Base-by-base conservation (phyloP, 805 yeast species). In the Metschnikowia cerradonensis region DNA sequence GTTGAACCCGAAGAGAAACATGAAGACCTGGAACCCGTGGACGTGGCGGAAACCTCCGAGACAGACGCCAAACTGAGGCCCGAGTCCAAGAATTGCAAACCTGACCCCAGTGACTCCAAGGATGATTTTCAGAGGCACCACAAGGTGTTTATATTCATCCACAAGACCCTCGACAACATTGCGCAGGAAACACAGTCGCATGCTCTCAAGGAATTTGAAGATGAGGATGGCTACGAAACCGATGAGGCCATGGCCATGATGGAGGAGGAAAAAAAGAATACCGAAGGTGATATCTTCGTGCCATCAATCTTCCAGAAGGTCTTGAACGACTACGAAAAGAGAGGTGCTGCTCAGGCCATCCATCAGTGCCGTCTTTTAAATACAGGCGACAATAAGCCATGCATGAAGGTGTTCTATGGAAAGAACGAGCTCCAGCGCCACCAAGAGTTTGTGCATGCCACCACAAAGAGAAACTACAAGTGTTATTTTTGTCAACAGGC, bases 371-470 rank as follows among this genome's bases (percentile, higher is more conserved):
- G 69, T 53, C 60, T 70, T 32, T 56, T 59, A 6, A 76, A 72
- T 52, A 74, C 77, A 5, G 49, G 50, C 5, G 60, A 68, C 3
- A 50, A 57, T 22, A 55, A 60, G 31, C 67, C 70, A 32, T 73
- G 78, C 52, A 57, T 66, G 34, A 73, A 72, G 57, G 67, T 72
- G 0, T 73, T 73, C 46, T 72, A 73, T 52, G 78, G 78, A 14
- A 73, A 70, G 50, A 73, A 72, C 53, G 77, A 73, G 55, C 61
- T 73, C 42, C 61, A 71, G 36, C 58, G 77, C 50, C 78, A 73
- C 58, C 76, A 73, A 53, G 78, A 73, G 53, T 73, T 72, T 60
- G 77, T 73, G 20, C 78, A 73, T 59, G 78, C 77, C 11, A 71
- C 76, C 20, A 66, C 67, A 47, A 73, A 72, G 57, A 70, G 67